These are phyloP conservation scores for Larix kaempferi DNA, from an alignment of 75 land plant species.

Conservation along the genomic window DNA sequence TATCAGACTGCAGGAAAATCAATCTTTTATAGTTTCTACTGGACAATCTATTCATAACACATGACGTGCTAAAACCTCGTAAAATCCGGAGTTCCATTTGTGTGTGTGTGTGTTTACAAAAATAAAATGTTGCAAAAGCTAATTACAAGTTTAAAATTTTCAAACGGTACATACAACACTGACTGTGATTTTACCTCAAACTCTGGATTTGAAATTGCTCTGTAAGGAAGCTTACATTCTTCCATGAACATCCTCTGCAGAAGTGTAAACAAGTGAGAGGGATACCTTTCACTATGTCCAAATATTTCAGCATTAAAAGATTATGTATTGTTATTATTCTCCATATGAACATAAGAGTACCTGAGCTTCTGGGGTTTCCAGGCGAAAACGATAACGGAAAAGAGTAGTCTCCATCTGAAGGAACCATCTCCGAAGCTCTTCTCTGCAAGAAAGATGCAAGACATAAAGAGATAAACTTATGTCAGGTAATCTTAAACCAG, in stretches of 20 bases:
- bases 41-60: not conserved
- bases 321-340: not conserved
- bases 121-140: not conserved
- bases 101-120: not conserved
- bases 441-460: conserved; percentile 39
- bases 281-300: not conserved
- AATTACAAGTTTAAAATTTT: not conserved
- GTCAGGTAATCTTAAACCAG: not conserved
- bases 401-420: conserved; percentile 81
- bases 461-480: not conserved
- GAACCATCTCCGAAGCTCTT: conserved; percentile 93
- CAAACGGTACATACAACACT: not conserved
- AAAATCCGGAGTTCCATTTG: not conserved
- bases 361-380: conserved; percentile 67
- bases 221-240: conserved; percentile 78
- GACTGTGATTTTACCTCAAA: conserved; percentile 54
- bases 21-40: not conserved
- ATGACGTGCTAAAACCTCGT: not conserved
- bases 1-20: not conserved
- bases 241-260: conserved; percentile 58
- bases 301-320: not conserved
- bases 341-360: conserved; percentile 19
- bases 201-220: conserved; percentile 55
- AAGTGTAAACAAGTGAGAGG: not conserved
- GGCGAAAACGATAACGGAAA: conserved; percentile 69